phyloP scores from a whole-genome alignment of 1,284 basidiomycete species.

The Sporisorium scitamineum region DNA sequence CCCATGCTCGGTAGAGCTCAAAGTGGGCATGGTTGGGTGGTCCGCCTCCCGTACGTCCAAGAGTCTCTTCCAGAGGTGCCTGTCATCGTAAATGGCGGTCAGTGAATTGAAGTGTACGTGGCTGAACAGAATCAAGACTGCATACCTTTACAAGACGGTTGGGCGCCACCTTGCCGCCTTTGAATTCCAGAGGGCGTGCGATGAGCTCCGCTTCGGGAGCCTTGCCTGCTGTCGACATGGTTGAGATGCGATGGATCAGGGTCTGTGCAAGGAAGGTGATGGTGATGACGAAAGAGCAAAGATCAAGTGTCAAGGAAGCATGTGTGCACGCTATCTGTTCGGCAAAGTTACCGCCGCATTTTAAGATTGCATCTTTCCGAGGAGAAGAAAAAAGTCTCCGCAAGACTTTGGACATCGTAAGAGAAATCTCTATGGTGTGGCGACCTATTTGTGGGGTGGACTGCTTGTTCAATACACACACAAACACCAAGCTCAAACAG shows the following conservation, averaged over 20 bases:
- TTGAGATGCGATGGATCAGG: not conserved
- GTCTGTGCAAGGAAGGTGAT: not conserved
- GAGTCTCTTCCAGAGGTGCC: constrained; percentile 66
- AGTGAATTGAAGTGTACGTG: not conserved
- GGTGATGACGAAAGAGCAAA: not conserved
- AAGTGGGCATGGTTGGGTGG: constrained; percentile 72
- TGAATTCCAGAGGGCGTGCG: constrained; percentile 73
- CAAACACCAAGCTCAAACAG: no score
- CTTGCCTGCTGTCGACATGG: constrained; percentile 14
- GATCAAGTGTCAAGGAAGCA: not conserved
- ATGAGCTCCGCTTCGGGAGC: constrained; percentile 57
- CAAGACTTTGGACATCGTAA: not conserved
- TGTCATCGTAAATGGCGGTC: not conserved
- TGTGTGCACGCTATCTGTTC: not conserved
- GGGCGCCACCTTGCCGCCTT: constrained; percentile 72
- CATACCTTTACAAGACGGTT: constrained; percentile 74
- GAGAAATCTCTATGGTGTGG: not conserved
- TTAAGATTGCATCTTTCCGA: not conserved
- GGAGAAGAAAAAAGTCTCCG: not conserved
- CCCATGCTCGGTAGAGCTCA: constrained; percentile 82
- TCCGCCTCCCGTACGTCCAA: constrained; percentile 57
- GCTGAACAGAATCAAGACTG: not conserved
- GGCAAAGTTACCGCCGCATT: not conserved
- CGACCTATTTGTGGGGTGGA: not conserved
- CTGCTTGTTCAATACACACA: no score